Base-by-base conservation (phyloP, 345 rosid species). In the Syzygium jambos region DNA sequence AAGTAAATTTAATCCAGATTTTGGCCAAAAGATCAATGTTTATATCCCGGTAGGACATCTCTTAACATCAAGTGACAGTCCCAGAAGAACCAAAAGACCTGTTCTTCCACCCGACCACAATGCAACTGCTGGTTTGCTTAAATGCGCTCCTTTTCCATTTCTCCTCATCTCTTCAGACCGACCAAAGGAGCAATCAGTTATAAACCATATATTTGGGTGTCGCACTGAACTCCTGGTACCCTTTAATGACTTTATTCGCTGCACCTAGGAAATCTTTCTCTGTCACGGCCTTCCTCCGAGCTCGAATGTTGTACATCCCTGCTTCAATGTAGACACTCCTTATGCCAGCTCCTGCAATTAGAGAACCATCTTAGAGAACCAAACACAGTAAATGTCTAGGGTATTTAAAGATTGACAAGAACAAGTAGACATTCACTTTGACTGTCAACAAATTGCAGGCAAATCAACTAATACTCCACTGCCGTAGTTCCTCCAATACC, bases 301-400 rank as follows among this genome's bases (percentile, higher is more conserved):
- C 99, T 86, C 99, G 91, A 86, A 97, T 96, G 23, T 98, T 98
- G 25, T 87, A 95, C 99, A 97, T 96, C 34, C 99, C 99, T 9
- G 99, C 99, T 90, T 96, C 99, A 1, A 98, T 97, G 92, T 98
- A 97, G 46, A 97, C 99, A 78, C 98, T 96, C 87, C 99, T 91
- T 55, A 96, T 95, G 88, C 95, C 98, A 88, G 99, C 98, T 87
- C 99, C 99, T 68, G 80, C 80, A 68, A 34, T 68, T 34, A 68
- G 80, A 68, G 25, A 68, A 34, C 46, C 12, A 2, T 68, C 46
- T 68, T 46, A 68, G 46, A 68, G 43, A 68, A 89, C 21, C 84
- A 13, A 38, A 56, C 11, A 43, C 15, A 46, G 34, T 51, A 38
- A 34, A 82, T 43, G 53, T 30, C 8, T 3, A 2, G 38, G 2